Base-by-base conservation (phyloP, 306 rosid genomes). In the Trifolium dubium region DNA sequence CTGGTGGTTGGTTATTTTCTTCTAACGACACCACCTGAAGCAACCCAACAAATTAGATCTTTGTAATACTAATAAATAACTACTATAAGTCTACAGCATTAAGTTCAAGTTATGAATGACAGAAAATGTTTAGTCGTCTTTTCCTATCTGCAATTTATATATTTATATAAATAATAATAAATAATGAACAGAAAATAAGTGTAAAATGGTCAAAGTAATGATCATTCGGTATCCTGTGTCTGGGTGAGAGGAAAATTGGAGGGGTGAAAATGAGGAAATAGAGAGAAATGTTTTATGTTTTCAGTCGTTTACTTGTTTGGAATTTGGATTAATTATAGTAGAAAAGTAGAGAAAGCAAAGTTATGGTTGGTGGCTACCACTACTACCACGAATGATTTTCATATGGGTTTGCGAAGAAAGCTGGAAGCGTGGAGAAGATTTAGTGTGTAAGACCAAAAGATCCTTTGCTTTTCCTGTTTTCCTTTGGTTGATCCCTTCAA, bases 1-100 rank as follows among this genome's bases (percentile, higher is more conserved):
- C 64, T 6, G 37, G 64, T 30, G 10, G 39, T 29, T 13, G 4
- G 19, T 59, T 59, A 30, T 59, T 59, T 29, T 30, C 40, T 59
- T 59, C 64, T 30, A 31, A 30, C 4, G 10, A 30, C 40, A 59
- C 12, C 13, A 30, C 18, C 40, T 30, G 30, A 30, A 59, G 40
- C 10, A 43, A 15, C 29, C 67, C 28, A 61, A 44, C 34, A 10
- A 44, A 56, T 30, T 31, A 17, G 50, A 40, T 32, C 39, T 14
- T 67, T 76, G 61, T 41, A 76, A 29, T 41, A 40, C 54, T 7
- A 71, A 47, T 18, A 13, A 23, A 23, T 23, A 23, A 23, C 23
- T 23, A 14, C 40, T 59, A 9, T 10, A 44, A 3, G 23, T 41
- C 15, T 7, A 18, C 28, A n/a, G 17, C 37, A 31, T 60, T 61